Conservation (phyloP, 2,329 filamentous ascomycete species). For the Proliferodiscus dingleyae region DNA sequence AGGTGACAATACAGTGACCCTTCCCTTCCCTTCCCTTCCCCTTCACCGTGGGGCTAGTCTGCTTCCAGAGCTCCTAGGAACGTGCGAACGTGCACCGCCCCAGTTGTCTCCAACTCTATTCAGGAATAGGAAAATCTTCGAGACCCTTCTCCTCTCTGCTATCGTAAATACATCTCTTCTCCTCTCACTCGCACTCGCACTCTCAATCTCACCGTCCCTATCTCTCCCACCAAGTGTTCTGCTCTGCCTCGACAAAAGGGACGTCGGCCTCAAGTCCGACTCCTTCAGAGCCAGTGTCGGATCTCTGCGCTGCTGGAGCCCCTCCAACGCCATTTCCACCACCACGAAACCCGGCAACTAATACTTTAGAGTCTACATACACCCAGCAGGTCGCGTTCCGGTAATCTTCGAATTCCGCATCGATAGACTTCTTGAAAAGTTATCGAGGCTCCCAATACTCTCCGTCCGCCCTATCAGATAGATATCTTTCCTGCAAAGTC, state of each 20-base stretch:
- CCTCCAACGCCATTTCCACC: slow-evolving; percentile 1
- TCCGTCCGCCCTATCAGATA: slow-evolving; percentile 19
- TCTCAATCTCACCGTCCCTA: not conserved
- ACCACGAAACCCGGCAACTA: slow-evolving; percentile 12
- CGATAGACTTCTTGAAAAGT: slow-evolving; percentile 4
- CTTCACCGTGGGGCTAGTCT: slow-evolving; percentile 5
- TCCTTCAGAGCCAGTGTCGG: not conserved
- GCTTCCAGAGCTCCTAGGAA: slow-evolving; percentile 3
- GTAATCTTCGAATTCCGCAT: slow-evolving; percentile 13
- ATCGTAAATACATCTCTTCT: not conserved
- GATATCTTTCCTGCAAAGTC: not conserved
- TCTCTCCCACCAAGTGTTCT: not conserved
- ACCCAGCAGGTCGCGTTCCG: slow-evolving; percentile 23
- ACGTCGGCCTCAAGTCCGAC: slow-evolving; percentile 1
- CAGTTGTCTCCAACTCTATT: slow-evolving; percentile 8
- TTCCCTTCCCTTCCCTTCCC: too few species aligned
- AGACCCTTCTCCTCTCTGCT: not conserved
- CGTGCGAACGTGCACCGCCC: slow-evolving; percentile 10
- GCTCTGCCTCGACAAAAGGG: slow-evolving; percentile 3
- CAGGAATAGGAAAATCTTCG: not conserved
- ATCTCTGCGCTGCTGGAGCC: not conserved
- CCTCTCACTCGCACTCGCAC: not conserved
- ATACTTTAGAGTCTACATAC: slow-evolving; percentile 15
- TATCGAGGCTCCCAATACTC: slow-evolving; percentile 7
- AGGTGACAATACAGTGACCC: too few species aligned